Percentiles rank a stretch among this genome's conserved stretches.
phyloP scores from a whole-genome alignment of 2,329 filamentous ascomycete species.

The Colletotrichum liriopes region DNA sequence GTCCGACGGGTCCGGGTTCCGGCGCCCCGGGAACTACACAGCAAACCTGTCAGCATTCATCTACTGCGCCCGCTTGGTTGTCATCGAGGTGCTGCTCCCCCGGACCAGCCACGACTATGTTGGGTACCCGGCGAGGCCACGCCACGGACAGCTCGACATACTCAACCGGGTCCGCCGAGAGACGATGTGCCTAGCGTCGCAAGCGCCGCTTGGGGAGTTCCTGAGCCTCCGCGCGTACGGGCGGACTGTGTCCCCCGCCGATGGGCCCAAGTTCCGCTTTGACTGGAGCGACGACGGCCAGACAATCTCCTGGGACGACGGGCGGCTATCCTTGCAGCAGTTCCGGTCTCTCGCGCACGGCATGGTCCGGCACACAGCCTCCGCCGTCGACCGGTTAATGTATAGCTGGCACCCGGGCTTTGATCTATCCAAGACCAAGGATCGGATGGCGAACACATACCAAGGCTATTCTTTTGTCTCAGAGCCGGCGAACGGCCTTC shows the following conservation, averaged over 20 bases:
- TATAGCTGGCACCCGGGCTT: background rate
- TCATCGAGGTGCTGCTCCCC: slow-evolving; percentile 9
- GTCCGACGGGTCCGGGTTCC: background rate
- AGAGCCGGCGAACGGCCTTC: background rate
- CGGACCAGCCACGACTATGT: slow-evolving; percentile 8
- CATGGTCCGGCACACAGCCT: background rate
- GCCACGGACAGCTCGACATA: slow-evolving; percentile 3
- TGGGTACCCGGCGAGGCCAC: slow-evolving; percentile 2
- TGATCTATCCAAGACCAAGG: background rate
- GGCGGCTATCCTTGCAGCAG: slow-evolving; percentile 5
- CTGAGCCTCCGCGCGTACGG: slow-evolving; percentile 8
- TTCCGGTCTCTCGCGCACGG: background rate
- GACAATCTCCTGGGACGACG: background rate
- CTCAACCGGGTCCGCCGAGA: slow-evolving; percentile 6
- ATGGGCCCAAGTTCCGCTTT: background rate
- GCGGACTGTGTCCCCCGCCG: background rate
- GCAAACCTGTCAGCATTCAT: slow-evolving; percentile 3
- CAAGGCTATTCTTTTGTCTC: slow-evolving; percentile 4
- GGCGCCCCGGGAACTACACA: background rate
- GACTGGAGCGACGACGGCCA: background rate
- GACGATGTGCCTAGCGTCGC: slow-evolving; percentile 7
- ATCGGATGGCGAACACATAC: background rate
- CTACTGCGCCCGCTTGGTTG: slow-evolving; percentile 10
- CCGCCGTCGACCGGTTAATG: background rate
- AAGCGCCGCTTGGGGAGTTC: slow-evolving; percentile 2